Base-by-base conservation (phyloP, 1,284 basidiomycete genomes). In the Ganoderma boninense region DNA sequence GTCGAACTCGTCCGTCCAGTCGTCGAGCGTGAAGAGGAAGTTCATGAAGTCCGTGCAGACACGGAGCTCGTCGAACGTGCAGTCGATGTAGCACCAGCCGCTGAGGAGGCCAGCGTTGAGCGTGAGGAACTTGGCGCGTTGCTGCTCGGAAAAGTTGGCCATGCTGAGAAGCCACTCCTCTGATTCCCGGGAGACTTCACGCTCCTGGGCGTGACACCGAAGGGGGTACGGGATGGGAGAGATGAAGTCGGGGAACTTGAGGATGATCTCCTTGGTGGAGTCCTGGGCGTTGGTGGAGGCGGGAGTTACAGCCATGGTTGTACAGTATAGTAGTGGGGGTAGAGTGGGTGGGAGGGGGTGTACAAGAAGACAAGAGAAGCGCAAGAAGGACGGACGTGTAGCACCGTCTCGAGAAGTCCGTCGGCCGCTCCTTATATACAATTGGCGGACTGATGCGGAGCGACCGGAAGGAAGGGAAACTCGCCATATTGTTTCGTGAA, bases 21-120 rank as follows among this genome's bases (percentile, higher is more conserved):
- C 80, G 73, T 81, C 81, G 63, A 77, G 75, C 57, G 78, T 78
- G 74, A 84, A 84, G 73, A 80, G 75, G 70, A 77, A 76, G 74
- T 80, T 80, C 79, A 80, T 80, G 71, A 79, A 78, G 74, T 82
- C 81, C 38, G 78, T 78, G 64, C 79, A 77, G 46, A 77, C 75
- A 13, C 79, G 76, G 46, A 79, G 74, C 43, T 79, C 73, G 62
- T 80, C 82, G 64, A 69, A 74, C 40, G 74, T 71, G 67, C 76
- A 77, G 65, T 79, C 78, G 54, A 77, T 76, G 65, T 79, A 79
- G 66, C 74, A 77, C 77, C 75, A 77, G 23, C 74, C 75, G 49
- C 76, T 74, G 52, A 80, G 75, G 29, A 77, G 72, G 13, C 76
- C 76, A 16, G 74, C 76, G 66, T 77, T 77, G 65, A 77, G 64